These are phyloP conservation scores for Colletotrichum simmondsii DNA, from an alignment of 2,329 filamentous ascomycete genomes.

Conservation along the genomic window DNA sequence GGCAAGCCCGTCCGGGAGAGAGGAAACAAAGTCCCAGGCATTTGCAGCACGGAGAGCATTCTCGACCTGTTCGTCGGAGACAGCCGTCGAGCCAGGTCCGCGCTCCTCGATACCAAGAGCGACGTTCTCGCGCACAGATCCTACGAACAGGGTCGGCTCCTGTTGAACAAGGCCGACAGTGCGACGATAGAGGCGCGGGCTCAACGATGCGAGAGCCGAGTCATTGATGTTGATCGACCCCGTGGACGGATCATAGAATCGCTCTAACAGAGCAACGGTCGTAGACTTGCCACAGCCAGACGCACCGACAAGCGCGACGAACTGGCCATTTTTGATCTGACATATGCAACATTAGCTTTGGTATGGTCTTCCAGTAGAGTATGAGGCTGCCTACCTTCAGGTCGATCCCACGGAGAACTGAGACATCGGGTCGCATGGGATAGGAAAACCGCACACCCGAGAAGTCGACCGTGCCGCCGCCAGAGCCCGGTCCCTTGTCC, in stretches of 20 bases:
- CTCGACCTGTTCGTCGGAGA: conserved; percentile 51
- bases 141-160: conserved; percentile 36
- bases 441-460: too few relatives aligned
- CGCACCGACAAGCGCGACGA: conserved; percentile 64
- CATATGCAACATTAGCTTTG: too few relatives aligned
- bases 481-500: too few relatives aligned
- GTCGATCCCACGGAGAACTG: not conserved
- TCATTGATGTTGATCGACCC: conserved; percentile 4
- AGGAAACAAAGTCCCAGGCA: conserved; percentile 66
- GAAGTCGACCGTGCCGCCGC: too few relatives aligned
- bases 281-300: conserved; percentile 71
- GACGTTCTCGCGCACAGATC: conserved; percentile 67
- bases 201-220: conserved; percentile 41
- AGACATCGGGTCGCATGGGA: not conserved
- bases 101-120: conserved; percentile 53
- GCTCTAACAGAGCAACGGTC: conserved; percentile 61
- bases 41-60: conserved; percentile 65
- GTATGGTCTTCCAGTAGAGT: too few relatives aligned
- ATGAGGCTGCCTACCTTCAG: not conserved
- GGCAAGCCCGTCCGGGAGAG: conserved; percentile 65
- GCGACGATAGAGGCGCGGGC: not conserved
- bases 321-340: conserved; percentile 52
- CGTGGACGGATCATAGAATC: conserved; percentile 47
- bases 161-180: conserved; percentile 17
- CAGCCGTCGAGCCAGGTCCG: not conserved